Base-by-base conservation (phyloP, 1,284 basidiomycete species). In the Melampsora americana region DNA sequence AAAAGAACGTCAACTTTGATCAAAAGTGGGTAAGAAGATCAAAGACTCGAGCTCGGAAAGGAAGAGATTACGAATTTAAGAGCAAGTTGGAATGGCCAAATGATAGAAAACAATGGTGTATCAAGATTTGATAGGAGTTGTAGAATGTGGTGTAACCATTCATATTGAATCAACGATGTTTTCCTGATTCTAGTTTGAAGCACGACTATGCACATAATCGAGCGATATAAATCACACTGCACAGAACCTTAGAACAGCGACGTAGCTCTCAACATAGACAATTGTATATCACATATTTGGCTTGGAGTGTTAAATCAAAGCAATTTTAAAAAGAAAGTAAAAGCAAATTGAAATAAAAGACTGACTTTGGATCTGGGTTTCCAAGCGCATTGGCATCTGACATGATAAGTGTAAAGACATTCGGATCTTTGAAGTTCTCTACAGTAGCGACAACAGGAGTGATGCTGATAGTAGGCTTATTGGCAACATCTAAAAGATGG, bases 361-460 rank as follows among this genome's bases (percentile, higher is more conserved):
- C 60, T 11, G 26, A 71, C 69, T 72, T 32, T 0, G 59, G 59
- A 35, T 72, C 70, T 3, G 61, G 61, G 46, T 72, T 72, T 56
- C 70, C 70, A 2, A 72, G 42, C 11, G 70, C 61, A 42, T 72
- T 72, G 9, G 70, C 70, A 56, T 72, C 61, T 2, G 70, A 60
- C 26, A 72, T n/a, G 35, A 72, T 72, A 1, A 72, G 50, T 23
- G 70, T 72, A 56, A 72, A 72, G 11, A 61, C 60, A 35, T 48
- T 65, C 16, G 70, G 46, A 11, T 60, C 23, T 53, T 64, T 65
- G 62, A 72, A 72, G 16, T 23, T 20, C 23, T 20, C 23, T 5
- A 53, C 23, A 9, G 60, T 26, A 18, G 70, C 1, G 62, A 50
- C 46, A 32, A 20, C 14, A 28, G 70, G 39, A 1, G 48, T 64